Base-by-base conservation (phyloP, 2,329 filamentous ascomycete species). In the Esteya vermicola region DNA sequence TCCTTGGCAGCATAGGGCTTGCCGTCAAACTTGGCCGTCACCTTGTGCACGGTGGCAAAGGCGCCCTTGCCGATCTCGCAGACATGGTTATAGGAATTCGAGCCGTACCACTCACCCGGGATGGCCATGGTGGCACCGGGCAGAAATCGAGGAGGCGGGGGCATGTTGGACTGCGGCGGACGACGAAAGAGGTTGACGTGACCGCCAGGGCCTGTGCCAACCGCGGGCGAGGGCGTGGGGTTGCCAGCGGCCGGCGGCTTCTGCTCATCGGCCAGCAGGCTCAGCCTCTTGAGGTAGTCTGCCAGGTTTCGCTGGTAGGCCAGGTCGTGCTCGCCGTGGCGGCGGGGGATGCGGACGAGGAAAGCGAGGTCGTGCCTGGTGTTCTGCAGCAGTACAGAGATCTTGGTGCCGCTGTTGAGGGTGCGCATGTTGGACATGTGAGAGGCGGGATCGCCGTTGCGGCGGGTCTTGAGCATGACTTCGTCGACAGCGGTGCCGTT, bases 401-500 rank as follows among this genome's bases (percentile, higher is more conserved):
- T 81, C 46, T 81, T 75, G 2, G 78, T 78, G 20, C 84, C 84
- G 37, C 76, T 78, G 33, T 65, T 72, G 30, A 93, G 67, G 59
- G 83, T 85, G 45, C 81, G 69, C 39, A 38, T 46, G 37, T 40
- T 47, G 40, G 57, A 48, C 20, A 55, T 49, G n/a, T n/a, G n/a
- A n/a, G n/a, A n/a, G n/a, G n/a, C n/a, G n/a, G n/a, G n/a, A n/a
- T n/a, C n/a, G 36, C 62, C 60, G 19, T 25, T 36, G 13, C 41
- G 39, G 27, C 42, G 43, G 28, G 54, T 51, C 36, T 60, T 64
- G 49, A 98, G 67, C 27, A 85, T 63, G 16, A 67, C 64, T 20
- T 74, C 69, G 58, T 96, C 88, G 42, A 96, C 85, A 44, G 85
- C 67, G 4, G 91, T 96, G 22, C 91, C 91, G 52, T 96, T 98